phyloP scores from a whole-genome alignment of 2,329 filamentous ascomycete species.

The Tricladium varicosporioides region DNA sequence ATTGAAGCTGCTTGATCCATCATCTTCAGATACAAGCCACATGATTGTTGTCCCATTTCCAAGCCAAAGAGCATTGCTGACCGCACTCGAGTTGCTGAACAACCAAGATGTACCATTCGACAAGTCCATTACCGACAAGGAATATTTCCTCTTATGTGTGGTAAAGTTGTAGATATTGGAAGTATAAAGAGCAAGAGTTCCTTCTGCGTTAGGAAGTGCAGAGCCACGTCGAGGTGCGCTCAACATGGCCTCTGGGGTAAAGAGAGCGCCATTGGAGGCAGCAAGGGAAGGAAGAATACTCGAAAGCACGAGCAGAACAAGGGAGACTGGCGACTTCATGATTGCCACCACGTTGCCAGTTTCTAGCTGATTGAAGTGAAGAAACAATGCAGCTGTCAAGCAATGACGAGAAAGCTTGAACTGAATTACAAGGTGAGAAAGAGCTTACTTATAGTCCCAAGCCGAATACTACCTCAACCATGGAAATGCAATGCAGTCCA shows the following conservation, averaged over 20 bases:
- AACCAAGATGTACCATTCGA: constrained; percentile 30
- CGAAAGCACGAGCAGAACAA: constrained; percentile 5
- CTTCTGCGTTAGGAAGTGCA: constrained; percentile 65
- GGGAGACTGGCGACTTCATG: constrained; percentile 6
- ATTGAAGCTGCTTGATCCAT: constrained; percentile 25
- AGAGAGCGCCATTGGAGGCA: constrained; percentile 32
- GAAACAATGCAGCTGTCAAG: constrained; percentile 1
- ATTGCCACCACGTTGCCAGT: constrained; percentile 8
- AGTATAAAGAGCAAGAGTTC: constrained; percentile 63
- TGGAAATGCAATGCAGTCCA: not conserved
- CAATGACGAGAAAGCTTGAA: not conserved
- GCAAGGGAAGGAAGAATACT: constrained; percentile 12
- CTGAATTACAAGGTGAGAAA: not conserved
- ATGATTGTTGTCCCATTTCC: constrained; percentile 24
- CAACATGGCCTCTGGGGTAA: constrained; percentile 74
- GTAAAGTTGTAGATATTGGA: constrained; percentile 79
- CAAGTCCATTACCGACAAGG: constrained; percentile 69
- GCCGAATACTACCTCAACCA: not conserved
- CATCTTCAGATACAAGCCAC: constrained; percentile 25
- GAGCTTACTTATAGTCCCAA: constrained; percentile 10
- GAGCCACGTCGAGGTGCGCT: constrained; percentile 69
- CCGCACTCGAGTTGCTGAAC: constrained; percentile 26
- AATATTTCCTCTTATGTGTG: constrained; percentile 60
- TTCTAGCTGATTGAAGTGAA: not conserved
- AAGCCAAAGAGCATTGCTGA: constrained; percentile 25